Evolutionary conservation across 495 filamentous ascomycete genomes (phyloP), one percentile per base, ranked within the genome.

Genomic region (Podospora didyma): DNA sequence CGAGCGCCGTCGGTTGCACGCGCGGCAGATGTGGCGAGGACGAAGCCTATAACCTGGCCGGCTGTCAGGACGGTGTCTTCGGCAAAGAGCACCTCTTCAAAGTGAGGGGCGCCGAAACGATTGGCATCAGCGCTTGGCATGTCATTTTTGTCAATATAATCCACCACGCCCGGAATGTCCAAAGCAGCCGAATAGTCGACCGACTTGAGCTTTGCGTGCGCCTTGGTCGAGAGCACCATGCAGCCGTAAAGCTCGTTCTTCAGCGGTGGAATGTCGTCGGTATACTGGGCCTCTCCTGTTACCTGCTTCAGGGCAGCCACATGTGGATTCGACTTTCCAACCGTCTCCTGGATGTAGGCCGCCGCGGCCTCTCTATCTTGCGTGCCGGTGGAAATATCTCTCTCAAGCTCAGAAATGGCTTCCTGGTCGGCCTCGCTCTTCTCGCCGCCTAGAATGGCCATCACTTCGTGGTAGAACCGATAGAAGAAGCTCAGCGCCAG

Each of bases 211-310:
- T 89, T 96, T 23, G 94, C 94, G 62, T 93, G 91, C 0, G 94
- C 87, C 67, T 89, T 93, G 1, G 89, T 90, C 0, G 90, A 96
- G 19, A 98, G 77, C 2, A 98, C 90, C 57, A 97, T 71, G 61
- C 86, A 90, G 4, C 87, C 94, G 60, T 89, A 92, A 5, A 97
- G 78, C 73, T 97, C 93, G 61, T 95, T 95, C 70, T 84, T 86
- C 51, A 91, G 82, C 9, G 85, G 77, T 3, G 92, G 93, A 39
- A 96, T 96, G 62, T 98, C 94, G 65, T 98, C 94, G 0, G 90
- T 96, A 66, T 98, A 98, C 59, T 96, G 90, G 14, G 94, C 94
- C 74, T 96, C 89, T 49, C 94, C 94, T 16, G 90, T 96, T 22
- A 85, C 85, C 68, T 98, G 94, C 73, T 97, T 96, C 67, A 98